Percentiles rank a stretch among this genome's conserved stretches.
These are phyloP conservation scores for Phytopythium montanum DNA, from an alignment of 352 stramenopile genomes.

Conservation along the genomic window DNA sequence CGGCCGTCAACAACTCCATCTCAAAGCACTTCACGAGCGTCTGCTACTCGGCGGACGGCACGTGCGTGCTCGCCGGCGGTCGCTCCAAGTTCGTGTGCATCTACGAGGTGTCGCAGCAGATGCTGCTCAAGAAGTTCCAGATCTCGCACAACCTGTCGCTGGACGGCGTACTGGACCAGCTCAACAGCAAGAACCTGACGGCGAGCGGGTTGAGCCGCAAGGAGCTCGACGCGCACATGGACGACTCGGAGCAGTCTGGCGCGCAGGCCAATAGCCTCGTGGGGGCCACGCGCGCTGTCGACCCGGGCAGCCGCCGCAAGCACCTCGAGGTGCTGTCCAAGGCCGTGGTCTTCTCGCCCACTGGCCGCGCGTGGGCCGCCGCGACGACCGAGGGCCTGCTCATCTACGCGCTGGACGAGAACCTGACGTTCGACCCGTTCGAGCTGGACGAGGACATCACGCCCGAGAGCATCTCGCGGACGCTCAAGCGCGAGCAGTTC, in stretches of 20 bases:
- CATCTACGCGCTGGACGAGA: conserved; percentile 96
- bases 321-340: conserved; percentile 88
- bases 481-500: conserved; percentile 88
- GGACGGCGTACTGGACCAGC: conserved; percentile 96
- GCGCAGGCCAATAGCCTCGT: conserved; percentile 48
- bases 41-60: conserved; percentile 98
- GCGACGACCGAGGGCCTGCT: conserved; percentile 97
- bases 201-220: conserved; percentile 61
- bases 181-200: conserved; percentile 90
- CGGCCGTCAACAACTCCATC: conserved; percentile 87
- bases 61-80: conserved; percentile 95
- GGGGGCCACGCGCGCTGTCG: conserved; percentile 87
- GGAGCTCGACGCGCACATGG: conserved; percentile 68
- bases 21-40: conserved; percentile 99
- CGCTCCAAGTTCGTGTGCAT: conserved; percentile 99
- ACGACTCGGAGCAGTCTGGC: conserved; percentile 24
- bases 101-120: conserved; percentile 94
- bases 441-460: conserved; percentile 98
- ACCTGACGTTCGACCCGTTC: conserved; percentile 98
- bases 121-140: conserved; percentile 99
- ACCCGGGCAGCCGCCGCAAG: conserved; percentile 87
- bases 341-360: conserved; percentile 96
- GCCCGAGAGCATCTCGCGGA: conserved; percentile 87
- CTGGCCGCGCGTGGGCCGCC: conserved; percentile 94
- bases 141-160: conserved; percentile 97